These are phyloP conservation scores for Pseudozyma thailandica DNA, from an alignment of 1,284 basidiomycete genomes.

Conservation along the genomic window DNA sequence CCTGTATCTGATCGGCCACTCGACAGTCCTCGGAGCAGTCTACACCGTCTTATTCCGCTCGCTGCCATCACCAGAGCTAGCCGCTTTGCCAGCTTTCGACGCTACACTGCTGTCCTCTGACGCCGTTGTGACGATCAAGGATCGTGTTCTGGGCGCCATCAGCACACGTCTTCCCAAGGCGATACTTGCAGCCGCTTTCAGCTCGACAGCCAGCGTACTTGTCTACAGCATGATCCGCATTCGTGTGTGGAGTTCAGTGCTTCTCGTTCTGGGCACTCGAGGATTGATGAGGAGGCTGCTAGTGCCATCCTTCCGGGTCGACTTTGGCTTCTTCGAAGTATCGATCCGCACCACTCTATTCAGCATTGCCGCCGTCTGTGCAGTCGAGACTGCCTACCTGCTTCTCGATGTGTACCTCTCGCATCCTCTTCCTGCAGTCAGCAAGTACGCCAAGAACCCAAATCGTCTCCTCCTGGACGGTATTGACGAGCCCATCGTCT, in stretches of 20 bases:
- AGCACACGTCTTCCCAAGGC: constrained; percentile 15
- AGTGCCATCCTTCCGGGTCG: constrained; percentile 56
- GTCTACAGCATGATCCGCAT: constrained; percentile 44
- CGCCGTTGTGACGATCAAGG: constrained; percentile 28
- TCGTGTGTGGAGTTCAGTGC: constrained; percentile 41
- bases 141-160: constrained; percentile 19
- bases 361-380: constrained; percentile 33
- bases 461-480: constrained; percentile 50
- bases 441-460: constrained; percentile 36
- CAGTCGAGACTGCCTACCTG: constrained; percentile 43
- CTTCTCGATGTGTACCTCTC: constrained; percentile 58
- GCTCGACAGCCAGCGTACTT: constrained; percentile 15
- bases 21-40: constrained; percentile 24
- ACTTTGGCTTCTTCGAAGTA: constrained; percentile 32
- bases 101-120: constrained; percentile 3
- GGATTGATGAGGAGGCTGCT: constrained; percentile 38
- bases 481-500: constrained; percentile 42
- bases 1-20: constrained; percentile 28
- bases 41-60: constrained; percentile 29
- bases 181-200: constrained; percentile 9
- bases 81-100: constrained; percentile 35
- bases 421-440: constrained; percentile 44
- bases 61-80: constrained; percentile 18
- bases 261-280: constrained; percentile 47
- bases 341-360: constrained; percentile 24